Conservation (phyloP, 805 yeast genomes). For the Barnettozyma populi region DNA sequence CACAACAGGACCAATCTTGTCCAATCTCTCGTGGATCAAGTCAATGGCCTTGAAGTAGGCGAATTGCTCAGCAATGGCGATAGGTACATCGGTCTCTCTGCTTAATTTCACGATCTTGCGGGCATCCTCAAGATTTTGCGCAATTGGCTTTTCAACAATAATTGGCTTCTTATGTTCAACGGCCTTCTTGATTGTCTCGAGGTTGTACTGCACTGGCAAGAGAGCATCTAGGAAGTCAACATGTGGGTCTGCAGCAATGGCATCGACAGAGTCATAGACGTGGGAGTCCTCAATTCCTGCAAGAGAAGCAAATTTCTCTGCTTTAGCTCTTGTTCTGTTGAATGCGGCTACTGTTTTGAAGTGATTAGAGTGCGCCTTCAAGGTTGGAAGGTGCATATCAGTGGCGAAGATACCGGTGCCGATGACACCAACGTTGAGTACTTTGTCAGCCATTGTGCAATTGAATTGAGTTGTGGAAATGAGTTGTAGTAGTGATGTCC, state of each 20-base stretch:
- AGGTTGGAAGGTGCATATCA: constrained; percentile 74
- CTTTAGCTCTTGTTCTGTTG: constrained; percentile 82
- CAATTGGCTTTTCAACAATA: constrained; percentile 85
- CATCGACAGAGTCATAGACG: constrained; percentile 21
- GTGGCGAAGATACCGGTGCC: constrained; percentile 90
- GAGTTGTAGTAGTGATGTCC: too few species aligned
- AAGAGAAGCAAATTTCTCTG: constrained; percentile 64
- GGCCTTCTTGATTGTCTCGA: constrained; percentile 63
- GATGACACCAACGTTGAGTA: constrained; percentile 33
- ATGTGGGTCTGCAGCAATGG: constrained; percentile 54
- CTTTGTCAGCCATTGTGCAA: constrained; percentile 6
- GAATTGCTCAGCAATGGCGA: constrained; percentile 85
- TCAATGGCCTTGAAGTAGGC: constrained; percentile 58
- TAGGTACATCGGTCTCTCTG: constrained; percentile 55
- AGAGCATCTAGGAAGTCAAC: constrained; percentile 80
- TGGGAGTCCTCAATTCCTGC: constrained; percentile 48
- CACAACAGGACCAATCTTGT: constrained; percentile 65
- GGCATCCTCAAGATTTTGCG: constrained; percentile 80
- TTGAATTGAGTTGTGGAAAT: not conserved
- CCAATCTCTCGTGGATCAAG: constrained; percentile 49
- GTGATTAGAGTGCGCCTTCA: constrained; percentile 42
- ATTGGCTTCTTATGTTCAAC: constrained; percentile 73
- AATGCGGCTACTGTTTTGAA: constrained; percentile 64
- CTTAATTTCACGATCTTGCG: constrained; percentile 68
- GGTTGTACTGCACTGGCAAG: constrained; percentile 82